These are phyloP conservation scores for Salvia sclarea DNA, from an alignment of 305 asterid species.

Conservation along the genomic window DNA sequence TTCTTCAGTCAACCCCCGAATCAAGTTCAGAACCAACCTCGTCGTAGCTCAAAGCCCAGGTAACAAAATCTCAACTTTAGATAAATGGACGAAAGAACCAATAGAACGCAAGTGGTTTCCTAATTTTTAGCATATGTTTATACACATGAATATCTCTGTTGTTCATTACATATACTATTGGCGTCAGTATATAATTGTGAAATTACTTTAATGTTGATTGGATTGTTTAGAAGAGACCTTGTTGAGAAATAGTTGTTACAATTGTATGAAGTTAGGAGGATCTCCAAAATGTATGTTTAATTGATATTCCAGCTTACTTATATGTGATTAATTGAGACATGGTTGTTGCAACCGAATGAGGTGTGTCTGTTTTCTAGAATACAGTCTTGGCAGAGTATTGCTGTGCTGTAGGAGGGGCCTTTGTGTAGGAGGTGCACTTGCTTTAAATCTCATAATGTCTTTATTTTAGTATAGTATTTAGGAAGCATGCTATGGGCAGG, in stretches of 20 bases:
- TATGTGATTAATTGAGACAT: too few species aligned
- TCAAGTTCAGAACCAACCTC: conserved; percentile 28
- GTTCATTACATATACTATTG: not conserved
- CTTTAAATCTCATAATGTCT: not conserved
- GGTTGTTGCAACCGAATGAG: too few species aligned
- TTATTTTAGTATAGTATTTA: not conserved
- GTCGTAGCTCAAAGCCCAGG: conserved; percentile 46
- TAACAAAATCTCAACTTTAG: conserved; percentile 16
- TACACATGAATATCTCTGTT: not conserved
- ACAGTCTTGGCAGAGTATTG: not conserved
- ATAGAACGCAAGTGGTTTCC: not conserved
- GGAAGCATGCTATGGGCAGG: conserved; percentile 1
- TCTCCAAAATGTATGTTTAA: not conserved
- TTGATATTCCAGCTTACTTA: not conserved
- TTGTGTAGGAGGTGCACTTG: not conserved
- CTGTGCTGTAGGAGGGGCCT: not conserved
- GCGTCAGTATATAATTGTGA: conserved; percentile 1
- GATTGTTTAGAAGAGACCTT: not conserved
- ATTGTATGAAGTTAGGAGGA: not conserved
- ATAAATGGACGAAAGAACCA: not conserved
- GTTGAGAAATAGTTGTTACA: not conserved
- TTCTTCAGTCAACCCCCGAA: conserved; percentile 5
- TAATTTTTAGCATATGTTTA: not conserved
- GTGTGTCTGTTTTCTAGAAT: too few species aligned
- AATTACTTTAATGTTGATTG: not conserved